A percentile compares a stretch with the other conserved stretches of the same genome.
Evolutionary conservation across 148 eudicot genomes (phyloP).

Genomic region (Nepenthes mirabilis): DNA sequence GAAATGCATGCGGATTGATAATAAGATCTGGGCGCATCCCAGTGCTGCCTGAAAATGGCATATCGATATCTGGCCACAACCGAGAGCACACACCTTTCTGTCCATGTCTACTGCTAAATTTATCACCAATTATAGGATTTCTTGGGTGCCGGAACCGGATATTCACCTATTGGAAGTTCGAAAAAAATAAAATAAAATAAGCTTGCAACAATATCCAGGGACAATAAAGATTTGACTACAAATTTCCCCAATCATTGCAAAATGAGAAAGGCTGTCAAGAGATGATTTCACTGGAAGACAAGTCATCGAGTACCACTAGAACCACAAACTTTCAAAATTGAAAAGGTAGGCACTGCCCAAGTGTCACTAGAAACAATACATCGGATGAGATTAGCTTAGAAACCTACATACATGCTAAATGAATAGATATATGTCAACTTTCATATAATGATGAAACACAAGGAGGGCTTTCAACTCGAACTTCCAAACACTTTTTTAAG

Average conservation of each 20-base stretch:
- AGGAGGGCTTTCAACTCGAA: too few species aligned
- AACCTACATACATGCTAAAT: too few species aligned
- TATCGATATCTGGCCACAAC: conserved; percentile 81
- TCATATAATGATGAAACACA: too few species aligned
- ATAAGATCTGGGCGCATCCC: conserved; percentile 99
- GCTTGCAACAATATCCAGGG: background rate
- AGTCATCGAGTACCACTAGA: too few species aligned
- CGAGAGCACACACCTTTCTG: conserved; percentile 99
- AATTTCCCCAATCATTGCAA: too few species aligned
- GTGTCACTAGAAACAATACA: background rate
- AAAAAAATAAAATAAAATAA: background rate
- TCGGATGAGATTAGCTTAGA: too few species aligned
- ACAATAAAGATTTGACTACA: background rate
- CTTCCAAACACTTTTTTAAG: too few species aligned
- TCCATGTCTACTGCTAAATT: conserved; percentile 98
- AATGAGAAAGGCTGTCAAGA: too few species aligned
- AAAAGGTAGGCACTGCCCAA: too few species aligned
- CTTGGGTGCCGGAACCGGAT: conserved; percentile 74
- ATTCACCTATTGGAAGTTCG: conserved; percentile 41
- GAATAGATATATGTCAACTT: too few species aligned
- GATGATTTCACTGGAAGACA: too few species aligned
- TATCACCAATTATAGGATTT: conserved; percentile 93
- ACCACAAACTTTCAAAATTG: too few species aligned
- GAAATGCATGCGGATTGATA: conserved; percentile 96
- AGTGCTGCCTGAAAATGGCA: conserved; percentile 84